Base-by-base conservation (phyloP, 148 eudicot genomes). In the Diospyros lotus region DNA sequence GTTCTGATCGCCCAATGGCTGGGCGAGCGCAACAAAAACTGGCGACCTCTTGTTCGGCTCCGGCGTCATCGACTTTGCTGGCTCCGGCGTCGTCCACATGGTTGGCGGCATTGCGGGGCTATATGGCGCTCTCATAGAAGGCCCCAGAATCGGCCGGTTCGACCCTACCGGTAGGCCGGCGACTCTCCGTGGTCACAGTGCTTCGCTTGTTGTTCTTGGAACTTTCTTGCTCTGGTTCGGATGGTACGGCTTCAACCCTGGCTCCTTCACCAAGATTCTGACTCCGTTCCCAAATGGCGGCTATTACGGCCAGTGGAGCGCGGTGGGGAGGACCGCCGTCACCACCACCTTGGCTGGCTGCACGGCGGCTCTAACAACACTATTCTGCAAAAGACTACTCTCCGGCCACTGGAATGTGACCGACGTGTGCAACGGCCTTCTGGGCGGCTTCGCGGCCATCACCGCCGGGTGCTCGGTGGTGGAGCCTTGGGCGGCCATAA, bases 301-400 rank as follows among this genome's bases (percentile, higher is more conserved):
- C 61, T 84, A 69, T 71, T 86, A 86, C 50, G 89, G 89, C 44
- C 89, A 88, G 80, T 88, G 91, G 91, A 88, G 87, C n/a, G 89
- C 83, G 0, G 73, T 88, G 2, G 87, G 83, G 1, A 82, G 89
- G 86, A 88, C 91, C 68, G 89, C 89, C 59, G 89, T 88, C 76
- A 88, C 91, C 0, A 88, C 91, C 0, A 88, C 91, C 17, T 73
- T 88, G 62, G 87, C 89, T 1, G 89, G 91, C 2, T 78, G 86
- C 41, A 88, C 91, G 1, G 91, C 89, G 1, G 91, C 89, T 1
- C 73, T 88, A 43, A 88, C 91, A 0, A 88, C 91, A 2, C 68
- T 88, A 15, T 88, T 88, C 50, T 74, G 89, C 1, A 88, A 86
- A 68, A 78, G 89, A 58, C 17, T 88, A 2, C 15, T 88, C 18